These are phyloP conservation scores for Nicotiana noctiflora DNA, from an alignment of 257 asterid species.

Conservation along the genomic window DNA sequence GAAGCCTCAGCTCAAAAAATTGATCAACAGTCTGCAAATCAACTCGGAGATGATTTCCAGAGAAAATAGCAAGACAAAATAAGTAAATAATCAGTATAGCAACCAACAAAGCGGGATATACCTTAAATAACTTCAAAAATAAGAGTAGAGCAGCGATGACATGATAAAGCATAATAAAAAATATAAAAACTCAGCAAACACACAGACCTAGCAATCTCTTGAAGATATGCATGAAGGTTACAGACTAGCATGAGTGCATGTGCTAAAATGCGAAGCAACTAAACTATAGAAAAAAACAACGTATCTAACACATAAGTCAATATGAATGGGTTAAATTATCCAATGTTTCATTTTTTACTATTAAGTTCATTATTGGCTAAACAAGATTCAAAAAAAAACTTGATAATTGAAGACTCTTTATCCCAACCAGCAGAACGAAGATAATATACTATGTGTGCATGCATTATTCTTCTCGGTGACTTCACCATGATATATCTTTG, in stretches of 20 bases:
- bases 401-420: background rate
- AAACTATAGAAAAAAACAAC: background rate
- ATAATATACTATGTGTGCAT: background rate
- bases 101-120: background rate
- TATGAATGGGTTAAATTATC: background rate
- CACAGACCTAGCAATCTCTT: background rate
- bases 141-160: background rate
- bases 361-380: background rate
- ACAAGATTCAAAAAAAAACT: background rate
- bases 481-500: background rate
- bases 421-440: background rate
- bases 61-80: background rate
- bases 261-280: background rate
- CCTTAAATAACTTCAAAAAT: background rate
- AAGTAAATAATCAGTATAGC: background rate
- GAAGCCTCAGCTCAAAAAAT: constrained; percentile 80
- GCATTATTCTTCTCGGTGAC: background rate
- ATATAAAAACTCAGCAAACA: background rate
- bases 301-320: background rate
- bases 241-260: background rate
- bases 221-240: background rate
- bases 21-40: constrained; percentile 91
- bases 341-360: background rate
- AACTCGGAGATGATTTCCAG: constrained; percentile 19
- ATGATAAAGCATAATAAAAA: background rate